Conservation (phyloP, 257 asterid genomes). For the Fraxinus americana region DNA sequence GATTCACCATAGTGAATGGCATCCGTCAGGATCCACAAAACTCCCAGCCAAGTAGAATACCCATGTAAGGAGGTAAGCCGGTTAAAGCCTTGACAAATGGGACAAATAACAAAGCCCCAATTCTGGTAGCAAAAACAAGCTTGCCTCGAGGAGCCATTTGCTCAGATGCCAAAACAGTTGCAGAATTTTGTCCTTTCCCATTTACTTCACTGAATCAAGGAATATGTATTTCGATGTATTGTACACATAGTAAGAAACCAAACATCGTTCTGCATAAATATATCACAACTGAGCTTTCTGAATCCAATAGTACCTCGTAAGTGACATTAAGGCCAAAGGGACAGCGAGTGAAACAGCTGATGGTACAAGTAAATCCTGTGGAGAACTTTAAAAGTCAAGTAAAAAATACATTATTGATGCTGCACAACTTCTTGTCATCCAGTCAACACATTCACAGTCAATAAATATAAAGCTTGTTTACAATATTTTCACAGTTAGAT, state of each 20-base stretch:
- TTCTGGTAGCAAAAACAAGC: conserved; percentile 81
- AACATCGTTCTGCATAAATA: background rate
- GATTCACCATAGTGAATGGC: conserved; percentile 98
- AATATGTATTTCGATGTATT: conserved; percentile 16
- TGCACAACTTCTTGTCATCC: too few relatives aligned
- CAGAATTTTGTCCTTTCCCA: conserved; percentile 60
- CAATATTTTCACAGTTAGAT: conserved; percentile 9
- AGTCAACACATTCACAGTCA: background rate
- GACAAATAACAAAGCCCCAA: conserved; percentile 84
- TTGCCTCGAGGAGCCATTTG: conserved; percentile 98
- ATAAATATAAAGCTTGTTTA: background rate
- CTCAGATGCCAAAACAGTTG: conserved; percentile 80
- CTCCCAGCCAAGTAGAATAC: conserved; percentile 88
- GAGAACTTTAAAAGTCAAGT: conserved; percentile 20
- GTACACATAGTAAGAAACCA: conserved; percentile 11
- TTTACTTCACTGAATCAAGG: conserved; percentile 69
- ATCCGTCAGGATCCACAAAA: conserved; percentile 92
- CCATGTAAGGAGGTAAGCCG: conserved; percentile 96
- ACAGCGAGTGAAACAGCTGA: conserved; percentile 79
- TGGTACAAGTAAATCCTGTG: conserved; percentile 75
- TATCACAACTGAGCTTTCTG: conserved; percentile 16
- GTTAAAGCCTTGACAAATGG: conserved; percentile 89
- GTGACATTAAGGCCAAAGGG: conserved; percentile 91
- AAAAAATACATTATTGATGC: background rate
- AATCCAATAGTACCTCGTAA: conserved; percentile 55